Evolutionary conservation across 2,329 filamentous ascomycete genomes (phyloP), one percentile per base, ranked within the genome.

Genomic region (Diaporthe citriasiana): DNA sequence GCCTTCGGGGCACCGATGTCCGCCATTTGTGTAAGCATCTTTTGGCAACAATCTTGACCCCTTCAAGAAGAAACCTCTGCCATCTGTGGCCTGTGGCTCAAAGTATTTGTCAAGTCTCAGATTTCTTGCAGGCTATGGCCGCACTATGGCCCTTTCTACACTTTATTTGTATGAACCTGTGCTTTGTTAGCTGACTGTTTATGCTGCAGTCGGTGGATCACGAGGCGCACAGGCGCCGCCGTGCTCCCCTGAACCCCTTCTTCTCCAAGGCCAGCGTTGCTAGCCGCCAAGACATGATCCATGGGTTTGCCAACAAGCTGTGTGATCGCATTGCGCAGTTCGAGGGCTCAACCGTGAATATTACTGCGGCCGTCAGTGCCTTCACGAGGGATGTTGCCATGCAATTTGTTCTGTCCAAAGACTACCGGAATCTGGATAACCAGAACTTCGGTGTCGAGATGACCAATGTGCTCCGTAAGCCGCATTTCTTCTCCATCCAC

Each of bases 321-420:
- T 72, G 72, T 27, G 42, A 33, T 8, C 74, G 73, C 2, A n/a
- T 77, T 15, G 19, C 30, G 17, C 47, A 65, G 56, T 42, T 74
- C 1, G 42, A 57, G n/a, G 65, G 65, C 10, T 35, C 57, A 4
- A 45, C 45, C 0, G 33, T 77, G 1, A 71, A 78, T 53, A 25
- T 78, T 4, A 71, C 73, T 17, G 74, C 75, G 0, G 76, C 76
- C 2, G 50, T 72, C 15, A 75, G 77, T 22, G 77, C 77, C 3
- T 75, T 76, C 33, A 57, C 74, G 1, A 33, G 76, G 3, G 77
- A 78, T 35, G 70, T 75, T 5, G 73, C 76, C 1, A 76, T 53
- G 5, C 72, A 76, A 12, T 78, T 73, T 25, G 56, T 77, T 10
- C 30, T 77, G 3, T 59, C 65, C 3, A 76, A 75, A 47, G 38